Conservation (phyloP, 2,329 filamentous ascomycete genomes). For the Chrysoporthe cubensis region DNA sequence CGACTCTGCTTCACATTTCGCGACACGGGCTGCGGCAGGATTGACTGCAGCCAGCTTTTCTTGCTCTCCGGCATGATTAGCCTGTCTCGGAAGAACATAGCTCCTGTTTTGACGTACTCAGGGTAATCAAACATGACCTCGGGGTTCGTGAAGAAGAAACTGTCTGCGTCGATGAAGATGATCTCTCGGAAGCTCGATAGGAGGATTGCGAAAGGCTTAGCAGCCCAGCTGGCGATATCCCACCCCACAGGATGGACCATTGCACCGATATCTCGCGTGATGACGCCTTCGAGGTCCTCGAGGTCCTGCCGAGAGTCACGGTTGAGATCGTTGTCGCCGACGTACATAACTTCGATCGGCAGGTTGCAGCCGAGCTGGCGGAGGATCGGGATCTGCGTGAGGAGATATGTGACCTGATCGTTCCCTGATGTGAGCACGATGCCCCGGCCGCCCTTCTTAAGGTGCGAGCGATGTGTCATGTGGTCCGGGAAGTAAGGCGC, state of each 20-base stretch:
- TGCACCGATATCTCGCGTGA: constrained; percentile 47
- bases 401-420: constrained; percentile 45
- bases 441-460: constrained; percentile 46
- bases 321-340: constrained; percentile 48
- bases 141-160: constrained; percentile 48
- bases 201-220: constrained; percentile 51
- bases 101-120: constrained; percentile 46
- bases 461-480: constrained; percentile 46
- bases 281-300: constrained; percentile 46
- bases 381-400: constrained; percentile 46
- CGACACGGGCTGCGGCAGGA: constrained; percentile 48
- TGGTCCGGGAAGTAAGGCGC: constrained; percentile 49
- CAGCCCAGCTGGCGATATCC: constrained; percentile 49
- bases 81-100: constrained; percentile 51
- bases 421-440: constrained; percentile 51
- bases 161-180: constrained; percentile 52
- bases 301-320: constrained; percentile 46
- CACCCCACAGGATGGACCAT: constrained; percentile 51
- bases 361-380: constrained; percentile 43
- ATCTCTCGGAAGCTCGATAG: constrained; percentile 51
- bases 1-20: constrained; percentile 42
- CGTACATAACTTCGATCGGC: constrained; percentile 46
- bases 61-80: constrained; percentile 45
- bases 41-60: constrained; percentile 44
- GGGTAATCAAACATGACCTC: constrained; percentile 46